Evolutionary conservation across 352 stramenopile genomes (phyloP).

Genomic region (Discostella stelligera): DNA sequence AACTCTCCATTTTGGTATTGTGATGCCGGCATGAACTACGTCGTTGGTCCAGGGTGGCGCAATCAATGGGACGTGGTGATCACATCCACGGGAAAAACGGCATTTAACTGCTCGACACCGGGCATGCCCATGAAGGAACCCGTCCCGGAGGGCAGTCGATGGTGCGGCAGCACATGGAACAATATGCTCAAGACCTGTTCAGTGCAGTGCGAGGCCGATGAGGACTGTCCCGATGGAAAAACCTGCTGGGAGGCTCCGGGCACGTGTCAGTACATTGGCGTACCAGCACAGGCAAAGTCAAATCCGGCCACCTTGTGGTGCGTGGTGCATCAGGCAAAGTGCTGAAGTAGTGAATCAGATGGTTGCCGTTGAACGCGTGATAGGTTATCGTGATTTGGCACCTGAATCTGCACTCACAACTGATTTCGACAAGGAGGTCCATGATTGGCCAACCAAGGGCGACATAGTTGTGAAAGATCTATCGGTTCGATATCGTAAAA

Average conservation of each 20-base stretch:
- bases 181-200: too few relatives aligned
- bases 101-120: too few relatives aligned
- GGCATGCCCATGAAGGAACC: too few relatives aligned
- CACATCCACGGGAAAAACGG: slow-evolving; percentile 87
- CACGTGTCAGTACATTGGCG: slow-evolving; percentile 41
- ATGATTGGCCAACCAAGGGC: slow-evolving; percentile 60
- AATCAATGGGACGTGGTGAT: slow-evolving; percentile 89
- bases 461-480: slow-evolving; percentile 61
- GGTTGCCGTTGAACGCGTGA: slow-evolving; percentile 63
- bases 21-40: slow-evolving; percentile 89
- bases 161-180: too few relatives aligned
- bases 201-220: too few relatives aligned
- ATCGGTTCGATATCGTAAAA: slow-evolving; percentile 55
- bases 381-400: slow-evolving; percentile 61
- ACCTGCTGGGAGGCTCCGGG: slow-evolving; percentile 40
- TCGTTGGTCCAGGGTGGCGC: slow-evolving; percentile 89
- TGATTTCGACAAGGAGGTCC: slow-evolving; percentile 39
- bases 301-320: slow-evolving; percentile 33
- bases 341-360: slow-evolving; percentile 80
- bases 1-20: slow-evolving; percentile 93
- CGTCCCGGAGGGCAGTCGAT: too few relatives aligned
- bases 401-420: slow-evolving; percentile 60
- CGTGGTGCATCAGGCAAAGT: slow-evolving; percentile 54
- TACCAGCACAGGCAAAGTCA: slow-evolving; percentile 27
- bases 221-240: slow-evolving; percentile 30